These are phyloP conservation scores for Trichoderma hamatum DNA, from an alignment of 2,329 filamentous ascomycete species.

Conservation along the genomic window DNA sequence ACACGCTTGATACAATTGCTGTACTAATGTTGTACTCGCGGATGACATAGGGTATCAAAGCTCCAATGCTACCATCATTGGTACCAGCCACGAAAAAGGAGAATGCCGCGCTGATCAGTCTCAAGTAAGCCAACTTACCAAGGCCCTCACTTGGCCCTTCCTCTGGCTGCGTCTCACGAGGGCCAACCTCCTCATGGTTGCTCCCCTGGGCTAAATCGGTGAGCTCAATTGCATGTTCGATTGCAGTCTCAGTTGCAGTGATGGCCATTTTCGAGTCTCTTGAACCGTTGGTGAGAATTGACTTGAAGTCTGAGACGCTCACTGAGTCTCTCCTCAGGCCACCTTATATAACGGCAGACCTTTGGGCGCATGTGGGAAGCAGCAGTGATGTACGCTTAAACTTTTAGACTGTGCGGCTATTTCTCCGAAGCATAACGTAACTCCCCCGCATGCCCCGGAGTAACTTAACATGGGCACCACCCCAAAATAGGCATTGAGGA, in stretches of 20 bases:
- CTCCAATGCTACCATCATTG: conserved; percentile 66
- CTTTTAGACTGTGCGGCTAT: neutral
- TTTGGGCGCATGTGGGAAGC: neutral
- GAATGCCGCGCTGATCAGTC: conserved; percentile 58
- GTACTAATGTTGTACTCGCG: conserved; percentile 58
- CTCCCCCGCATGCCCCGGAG: conserved; percentile 8
- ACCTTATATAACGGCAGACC: neutral
- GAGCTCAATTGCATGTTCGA: conserved; percentile 8
- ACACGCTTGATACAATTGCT: conserved; percentile 55
- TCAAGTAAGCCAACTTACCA: conserved; percentile 42
- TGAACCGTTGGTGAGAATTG: neutral
- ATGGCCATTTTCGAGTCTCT: neutral
- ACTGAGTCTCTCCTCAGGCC: neutral
- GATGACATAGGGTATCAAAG: conserved; percentile 65
- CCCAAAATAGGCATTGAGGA: neutral
- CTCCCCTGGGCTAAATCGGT: neutral
- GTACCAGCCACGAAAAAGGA: conserved; percentile 68
- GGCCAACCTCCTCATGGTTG: neutral
- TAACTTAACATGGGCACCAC: neutral
- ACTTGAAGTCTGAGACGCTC: neutral
- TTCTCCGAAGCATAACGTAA: conserved; percentile 4
- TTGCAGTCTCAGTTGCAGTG: conserved; percentile 5
- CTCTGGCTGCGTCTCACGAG: neutral
- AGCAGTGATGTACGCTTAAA: neutral
- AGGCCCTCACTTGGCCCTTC: conserved; percentile 18